Percentiles rank a stretch among this genome's conserved stretches.
These are phyloP conservation scores for Aspergillus amoenus DNA, from an alignment of 2,329 filamentous ascomycete species.

Conservation along the genomic window DNA sequence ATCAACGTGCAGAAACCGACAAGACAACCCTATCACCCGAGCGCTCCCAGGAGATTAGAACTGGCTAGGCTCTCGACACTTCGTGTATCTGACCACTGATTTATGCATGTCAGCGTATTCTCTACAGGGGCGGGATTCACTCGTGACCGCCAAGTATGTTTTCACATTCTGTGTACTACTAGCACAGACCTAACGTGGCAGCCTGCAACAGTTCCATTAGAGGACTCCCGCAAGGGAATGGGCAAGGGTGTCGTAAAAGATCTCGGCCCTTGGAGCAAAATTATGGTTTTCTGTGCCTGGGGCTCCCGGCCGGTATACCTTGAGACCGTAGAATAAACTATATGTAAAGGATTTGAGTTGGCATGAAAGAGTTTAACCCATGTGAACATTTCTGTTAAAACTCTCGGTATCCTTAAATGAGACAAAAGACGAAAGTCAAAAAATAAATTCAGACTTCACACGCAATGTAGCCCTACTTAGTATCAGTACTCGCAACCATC, in stretches of 20 bases:
- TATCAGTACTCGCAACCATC: too few species aligned
- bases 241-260: neutral
- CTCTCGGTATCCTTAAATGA: neutral
- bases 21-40: neutral
- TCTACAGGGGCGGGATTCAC: neutral
- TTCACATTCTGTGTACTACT: neutral
- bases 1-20: neutral
- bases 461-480: too few species aligned
- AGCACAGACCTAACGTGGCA: neutral
- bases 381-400: too few species aligned
- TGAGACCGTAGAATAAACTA: neutral
- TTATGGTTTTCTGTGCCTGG: neutral
- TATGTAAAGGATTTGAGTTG: neutral
- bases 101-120: neutral
- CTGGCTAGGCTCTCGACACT: neutral
- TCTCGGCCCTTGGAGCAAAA: neutral
- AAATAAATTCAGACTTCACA: too few species aligned
- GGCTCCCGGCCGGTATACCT: neutral
- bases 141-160: neutral
- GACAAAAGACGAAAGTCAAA: too few species aligned
- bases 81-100: neutral
- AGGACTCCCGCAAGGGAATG: neutral
- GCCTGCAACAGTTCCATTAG: neutral
- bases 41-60: neutral
- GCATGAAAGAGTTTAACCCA: neutral